These are phyloP conservation scores for Eucalyptus regnans DNA, from an alignment of 345 rosid species.

Conservation along the genomic window DNA sequence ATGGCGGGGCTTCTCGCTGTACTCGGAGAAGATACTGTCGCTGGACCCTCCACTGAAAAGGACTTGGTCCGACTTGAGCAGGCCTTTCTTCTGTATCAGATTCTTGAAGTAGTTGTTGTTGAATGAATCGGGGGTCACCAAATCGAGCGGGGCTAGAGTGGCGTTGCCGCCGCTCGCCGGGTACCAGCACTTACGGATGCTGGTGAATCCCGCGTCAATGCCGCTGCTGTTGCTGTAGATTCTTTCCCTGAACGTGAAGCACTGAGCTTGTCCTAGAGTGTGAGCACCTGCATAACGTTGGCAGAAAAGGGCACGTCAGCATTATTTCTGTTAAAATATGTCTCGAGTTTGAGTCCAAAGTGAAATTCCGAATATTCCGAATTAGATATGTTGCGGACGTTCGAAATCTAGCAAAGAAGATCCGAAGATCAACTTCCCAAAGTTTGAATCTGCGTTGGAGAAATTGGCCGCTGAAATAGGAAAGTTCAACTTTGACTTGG, in stretches of 20 bases:
- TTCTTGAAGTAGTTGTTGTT: conserved; percentile 45
- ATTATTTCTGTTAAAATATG: too few species aligned
- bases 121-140: conserved; percentile 38
- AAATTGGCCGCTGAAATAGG: too few species aligned
- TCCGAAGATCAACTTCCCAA: too few species aligned
- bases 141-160: conserved; percentile 22
- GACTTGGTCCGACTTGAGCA: conserved; percentile 30
- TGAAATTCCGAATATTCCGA: too few species aligned
- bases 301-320: not conserved
- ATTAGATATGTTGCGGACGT: too few species aligned
- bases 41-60: conserved; percentile 34
- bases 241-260: conserved; percentile 23
- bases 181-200: conserved; percentile 23
- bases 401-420: too few species aligned
- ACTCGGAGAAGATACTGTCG: conserved; percentile 17
- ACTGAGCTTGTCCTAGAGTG: conserved; percentile 44
- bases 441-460: too few species aligned
- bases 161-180: conserved; percentile 7
- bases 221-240: conserved; percentile 30
- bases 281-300: conserved; percentile 21
- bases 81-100: conserved; percentile 39
- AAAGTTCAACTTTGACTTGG: too few species aligned
- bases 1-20: conserved; percentile 17
- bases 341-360: too few species aligned
- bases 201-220: conserved; percentile 26